Evolutionary conservation across 805 yeast genomes (phyloP).

Genomic region (Wickerhamomyces strasburgensis): DNA sequence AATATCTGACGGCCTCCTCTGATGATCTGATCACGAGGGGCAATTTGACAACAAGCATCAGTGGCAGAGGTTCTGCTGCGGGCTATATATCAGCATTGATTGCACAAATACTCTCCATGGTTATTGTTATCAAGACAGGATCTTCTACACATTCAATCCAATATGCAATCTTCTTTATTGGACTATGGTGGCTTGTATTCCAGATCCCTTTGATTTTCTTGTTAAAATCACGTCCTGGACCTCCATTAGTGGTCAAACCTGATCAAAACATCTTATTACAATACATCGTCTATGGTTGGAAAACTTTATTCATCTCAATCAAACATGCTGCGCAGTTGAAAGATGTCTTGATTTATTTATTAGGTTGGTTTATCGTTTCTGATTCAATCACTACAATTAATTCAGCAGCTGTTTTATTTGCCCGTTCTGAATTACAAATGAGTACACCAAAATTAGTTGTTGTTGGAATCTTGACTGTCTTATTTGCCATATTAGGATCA

Average conservation of each 20-base stretch:
- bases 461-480: slow-evolving; percentile 61
- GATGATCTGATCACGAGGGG: slow-evolving; percentile 23
- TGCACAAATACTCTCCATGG: slow-evolving; percentile 58
- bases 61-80: slow-evolving; percentile 66
- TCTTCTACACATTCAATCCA: slow-evolving; percentile 42
- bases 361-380: slow-evolving; percentile 74
- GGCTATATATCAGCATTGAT: slow-evolving; percentile 68
- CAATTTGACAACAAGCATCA: slow-evolving; percentile 43
- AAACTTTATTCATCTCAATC: slow-evolving; percentile 48
- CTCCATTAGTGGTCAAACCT: slow-evolving; percentile 26
- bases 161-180: slow-evolving; percentile 57
- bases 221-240: slow-evolving; percentile 42
- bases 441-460: slow-evolving; percentile 57
- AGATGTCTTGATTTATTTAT: slow-evolving; percentile 61
- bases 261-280: slow-evolving; percentile 16
- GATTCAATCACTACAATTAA: slow-evolving; percentile 76
- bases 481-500: slow-evolving; percentile 67
- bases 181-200: slow-evolving; percentile 73
- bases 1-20: neutral
- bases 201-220: slow-evolving; percentile 54
- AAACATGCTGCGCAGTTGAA: slow-evolving; percentile 52
- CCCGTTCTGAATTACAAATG: slow-evolving; percentile 67
- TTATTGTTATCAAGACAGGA: slow-evolving; percentile 38
- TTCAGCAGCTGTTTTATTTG: slow-evolving; percentile 73
- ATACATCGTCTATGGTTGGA: slow-evolving; percentile 58